Percentiles rank a stretch among this genome's conserved stretches.
phyloP scores from a whole-genome alignment of 768 basidiomycete genomes.

The Panus rudis region DNA sequence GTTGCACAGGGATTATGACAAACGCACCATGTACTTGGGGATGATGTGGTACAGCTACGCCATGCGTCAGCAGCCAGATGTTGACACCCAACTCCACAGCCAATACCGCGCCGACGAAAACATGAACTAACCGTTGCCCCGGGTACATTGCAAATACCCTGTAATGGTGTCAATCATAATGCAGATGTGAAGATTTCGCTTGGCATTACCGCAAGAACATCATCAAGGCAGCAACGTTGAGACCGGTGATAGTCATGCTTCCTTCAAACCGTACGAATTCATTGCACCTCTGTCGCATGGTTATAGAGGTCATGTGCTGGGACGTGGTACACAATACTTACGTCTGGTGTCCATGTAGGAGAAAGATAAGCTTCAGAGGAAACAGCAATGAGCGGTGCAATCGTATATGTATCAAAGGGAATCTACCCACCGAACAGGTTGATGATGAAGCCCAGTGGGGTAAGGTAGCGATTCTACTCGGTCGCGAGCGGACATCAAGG shows the following conservation, averaged over 20 bases:
- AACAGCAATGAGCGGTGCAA: too few species aligned
- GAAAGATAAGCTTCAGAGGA: conserved; percentile 17
- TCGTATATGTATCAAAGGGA: background rate
- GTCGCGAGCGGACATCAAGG: background rate
- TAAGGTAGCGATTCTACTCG: conserved; percentile 55
- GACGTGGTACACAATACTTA: conserved; percentile 5
- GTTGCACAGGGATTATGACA: too few species aligned
- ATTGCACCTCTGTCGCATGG: conserved; percentile 18
- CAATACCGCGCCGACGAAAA: conserved; percentile 29
- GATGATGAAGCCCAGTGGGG: conserved; percentile 54
- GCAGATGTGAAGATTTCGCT: background rate
- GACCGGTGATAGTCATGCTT: conserved; percentile 44
- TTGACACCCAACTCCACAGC: conserved; percentile 40
- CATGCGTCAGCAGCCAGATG: conserved; percentile 46
- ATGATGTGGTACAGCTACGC: conserved; percentile 14
- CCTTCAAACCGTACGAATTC: conserved; percentile 29
- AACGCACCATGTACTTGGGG: conserved; percentile 13
- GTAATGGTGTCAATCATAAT: background rate
- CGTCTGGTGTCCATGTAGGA: conserved; percentile 11
- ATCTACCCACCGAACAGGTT: conserved; percentile 32
- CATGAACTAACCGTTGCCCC: conserved; percentile 16
- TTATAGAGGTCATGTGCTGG: background rate
- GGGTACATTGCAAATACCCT: conserved; percentile 28
- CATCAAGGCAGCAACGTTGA: conserved; percentile 48
- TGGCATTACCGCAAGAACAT: conserved; percentile 42